Evolutionary conservation across 495 filamentous ascomycete genomes (phyloP).

Genomic region (Talaromyces nanjingensis): DNA sequence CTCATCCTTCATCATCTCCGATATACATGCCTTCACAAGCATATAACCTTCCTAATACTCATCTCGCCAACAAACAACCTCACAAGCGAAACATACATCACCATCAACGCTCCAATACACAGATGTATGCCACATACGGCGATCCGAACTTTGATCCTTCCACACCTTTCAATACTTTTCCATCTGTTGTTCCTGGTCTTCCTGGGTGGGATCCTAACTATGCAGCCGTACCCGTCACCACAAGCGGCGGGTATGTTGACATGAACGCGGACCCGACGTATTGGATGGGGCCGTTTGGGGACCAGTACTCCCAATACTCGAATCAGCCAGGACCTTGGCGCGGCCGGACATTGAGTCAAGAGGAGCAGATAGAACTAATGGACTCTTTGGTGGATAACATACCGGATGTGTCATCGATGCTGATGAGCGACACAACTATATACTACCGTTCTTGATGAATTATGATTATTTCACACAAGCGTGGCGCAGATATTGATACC

Average conservation of each 20-base stretch:
- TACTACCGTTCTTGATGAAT: constrained; percentile 31
- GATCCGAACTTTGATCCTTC: constrained; percentile 32
- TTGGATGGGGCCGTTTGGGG: constrained; percentile 35
- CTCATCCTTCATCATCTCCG: constrained; percentile 47
- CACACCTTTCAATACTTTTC: constrained; percentile 39
- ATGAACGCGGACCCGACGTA: constrained; percentile 31
- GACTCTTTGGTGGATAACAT: constrained; percentile 57
- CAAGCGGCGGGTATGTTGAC: constrained; percentile 34
- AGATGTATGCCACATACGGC: constrained; percentile 18
- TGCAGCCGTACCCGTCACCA: constrained; percentile 35
- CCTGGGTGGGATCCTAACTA: constrained; percentile 43
- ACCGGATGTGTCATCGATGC: constrained; percentile 37
- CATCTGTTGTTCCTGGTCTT: constrained; percentile 37
- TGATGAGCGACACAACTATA: constrained; percentile 52
- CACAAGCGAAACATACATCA: constrained; percentile 9
- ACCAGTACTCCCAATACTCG: constrained; percentile 46
- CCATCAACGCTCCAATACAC: constrained; percentile 17
- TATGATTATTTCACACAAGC: neutral
- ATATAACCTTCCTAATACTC: constrained; percentile 31
- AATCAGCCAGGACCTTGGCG: constrained; percentile 41
- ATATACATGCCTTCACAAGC: constrained; percentile 56
- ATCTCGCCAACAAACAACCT: neutral
- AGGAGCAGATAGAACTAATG: constrained; percentile 68
- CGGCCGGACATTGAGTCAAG: constrained; percentile 58
- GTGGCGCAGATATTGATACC: neutral